Base-by-base conservation (phyloP, 169 alveolate genomes). In the Plasmodium ovale region DNA sequence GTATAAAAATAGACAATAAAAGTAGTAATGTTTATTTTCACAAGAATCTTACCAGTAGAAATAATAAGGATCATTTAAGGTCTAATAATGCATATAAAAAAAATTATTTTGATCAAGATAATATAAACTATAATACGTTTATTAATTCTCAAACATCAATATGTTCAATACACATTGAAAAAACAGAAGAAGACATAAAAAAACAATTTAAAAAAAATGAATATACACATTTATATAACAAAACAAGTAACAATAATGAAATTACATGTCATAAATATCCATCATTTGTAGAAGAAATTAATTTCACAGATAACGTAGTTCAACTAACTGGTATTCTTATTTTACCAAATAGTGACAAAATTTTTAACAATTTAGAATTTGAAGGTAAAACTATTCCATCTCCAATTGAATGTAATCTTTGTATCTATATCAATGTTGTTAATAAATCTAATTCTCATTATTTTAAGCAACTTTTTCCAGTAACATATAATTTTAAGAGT, bases 121-220 rank as follows among this genome's bases (percentile, higher is more conserved):
- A 82, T 29, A 82, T 82, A 51, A 82, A 82, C 16, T 82, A 82
- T 67, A 82, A 82, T 25, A 82, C 56, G 4, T 37, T 82, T 21
- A 82, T 82, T 29, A 82, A 82, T 68, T 33, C 90, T 21, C 84
- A 67, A 65, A 67, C 85, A 37, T 35, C 85, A 33, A 58, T 82
- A 25, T 82, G 90, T 31, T 82, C 85, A 49, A 65, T 82, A 53
- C 90, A 82, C 67, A 82, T 82, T 19, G 90, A 82, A 9, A 82
- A 82, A 82, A 49, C 90, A 82, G 85, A 82, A 21, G 85, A 82
- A 14, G 90, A 82, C 2, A 82, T 82, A 60, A 64, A 51, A 51
- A 82, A 82, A 16, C 90, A 82, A 67, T 2, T 29, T 19, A 47
- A 77, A 31, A 29, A 27, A 6, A 82, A 37, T 27, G 74, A 82